Evolutionary conservation across 2,329 filamentous ascomycete genomes (phyloP), one percentile per base, ranked within the genome.

Genomic region (Pochonia chlamydosporia): DNA sequence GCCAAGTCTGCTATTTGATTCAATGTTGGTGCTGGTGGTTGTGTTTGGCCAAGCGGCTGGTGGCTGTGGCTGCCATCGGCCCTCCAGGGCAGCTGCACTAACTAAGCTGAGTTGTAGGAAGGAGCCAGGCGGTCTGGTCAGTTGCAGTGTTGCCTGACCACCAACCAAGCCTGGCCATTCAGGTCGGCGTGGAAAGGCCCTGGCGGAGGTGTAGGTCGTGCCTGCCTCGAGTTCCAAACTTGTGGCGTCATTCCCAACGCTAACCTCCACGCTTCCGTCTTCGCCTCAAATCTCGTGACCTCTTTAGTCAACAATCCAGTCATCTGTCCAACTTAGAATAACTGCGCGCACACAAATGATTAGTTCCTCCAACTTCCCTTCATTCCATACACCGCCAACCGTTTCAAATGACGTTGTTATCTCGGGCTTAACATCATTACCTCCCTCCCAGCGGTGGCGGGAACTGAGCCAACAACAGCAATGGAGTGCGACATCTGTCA

Each of bases 401-500:
- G 4, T 39, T 2, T 39, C 11, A 14, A 28, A 46, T 52, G 44
- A 41, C 7, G 36, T 20, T 21, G 37, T 42, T 21, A 41, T 35
- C 28, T 40, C 24, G 35, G 31, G 43, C 25, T 20, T 40, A 40
- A 43, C 20, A 45, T 25, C 43, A 28, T 45, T n/a, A n/a, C n/a
- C n/a, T n/a, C n/a, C 31, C 21, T 37, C 14, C 37, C 43, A 35
- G 25, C n/a, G 23, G 33, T 30, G 31, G 26, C 20, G 18, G 46
- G 3, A 14, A 44, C 36, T 8, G 41, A 11, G 21, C 25, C 11
- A 5, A 10, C 7, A 11, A n/a, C 40, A 42, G 11, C 26, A 50
- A 87, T 88, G 82, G 79, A 79, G 60, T 89, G 85, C 70, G 76
- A 82, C 62, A 78, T 87, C 63, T 89, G 85, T 64, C 69, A 72